A percentile compares a stretch with the other conserved stretches of the same genome.
These are phyloP conservation scores for Populus hybrid DNA, from an alignment of 441 rosid species.

Conservation along the genomic window DNA sequence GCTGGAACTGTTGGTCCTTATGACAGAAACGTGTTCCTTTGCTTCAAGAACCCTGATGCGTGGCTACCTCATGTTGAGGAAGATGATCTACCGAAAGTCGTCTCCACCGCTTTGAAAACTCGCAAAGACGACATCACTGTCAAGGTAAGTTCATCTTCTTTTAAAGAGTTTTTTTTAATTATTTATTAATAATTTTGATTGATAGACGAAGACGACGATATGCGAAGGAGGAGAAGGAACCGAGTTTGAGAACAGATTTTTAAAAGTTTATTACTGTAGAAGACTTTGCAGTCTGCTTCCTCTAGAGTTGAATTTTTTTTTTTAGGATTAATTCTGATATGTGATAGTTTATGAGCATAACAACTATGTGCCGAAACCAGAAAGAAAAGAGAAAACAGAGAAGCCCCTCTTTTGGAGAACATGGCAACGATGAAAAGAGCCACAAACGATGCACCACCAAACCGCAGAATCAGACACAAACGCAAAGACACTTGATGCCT, in stretches of 20 bases:
- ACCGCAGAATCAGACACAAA: too few relatives aligned
- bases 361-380: too few relatives aligned
- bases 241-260: slow-evolving; percentile 27
- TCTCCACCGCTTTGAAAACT: slow-evolving; percentile 57
- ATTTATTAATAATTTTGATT: neutral
- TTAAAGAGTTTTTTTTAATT: neutral
- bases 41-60: slow-evolving; percentile 49
- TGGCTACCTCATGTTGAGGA: slow-evolving; percentile 77
- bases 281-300: too few relatives aligned
- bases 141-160: slow-evolving; percentile 38
- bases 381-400: too few relatives aligned
- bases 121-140: slow-evolving; percentile 54
- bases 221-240: slow-evolving; percentile 61
- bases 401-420: too few relatives aligned
- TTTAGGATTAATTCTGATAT: too few relatives aligned
- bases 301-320: too few relatives aligned
- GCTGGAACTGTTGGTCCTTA: slow-evolving; percentile 61
- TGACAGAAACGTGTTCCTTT: slow-evolving; percentile 82
- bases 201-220: slow-evolving; percentile 62
- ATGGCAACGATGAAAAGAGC: too few relatives aligned
- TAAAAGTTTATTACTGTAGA: too few relatives aligned
- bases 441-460: too few relatives aligned
- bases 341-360: too few relatives aligned
- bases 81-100: slow-evolving; percentile 56
- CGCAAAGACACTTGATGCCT: too few relatives aligned